These are phyloP conservation scores for Nannizzia gypsea DNA, from an alignment of 2,329 filamentous ascomycete genomes.

Conservation along the genomic window DNA sequence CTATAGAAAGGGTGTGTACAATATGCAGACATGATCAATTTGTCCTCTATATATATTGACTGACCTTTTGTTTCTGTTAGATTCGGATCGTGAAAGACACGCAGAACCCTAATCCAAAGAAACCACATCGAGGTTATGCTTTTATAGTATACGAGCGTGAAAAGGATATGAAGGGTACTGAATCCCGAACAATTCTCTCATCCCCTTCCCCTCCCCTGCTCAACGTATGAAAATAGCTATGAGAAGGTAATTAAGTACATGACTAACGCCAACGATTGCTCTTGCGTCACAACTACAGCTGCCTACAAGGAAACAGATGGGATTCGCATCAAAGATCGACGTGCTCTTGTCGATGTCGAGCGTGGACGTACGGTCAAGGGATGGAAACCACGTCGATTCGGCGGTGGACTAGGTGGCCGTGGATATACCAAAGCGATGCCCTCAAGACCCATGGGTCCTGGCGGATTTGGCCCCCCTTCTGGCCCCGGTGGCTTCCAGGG, in stretches of 20 bases:
- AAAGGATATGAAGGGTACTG: constrained; percentile 95
- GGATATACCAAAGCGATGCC: constrained; percentile 78
- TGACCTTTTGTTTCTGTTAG: constrained; percentile 35
- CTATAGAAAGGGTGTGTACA: constrained; percentile 70
- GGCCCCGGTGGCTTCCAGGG: constrained; percentile 46
- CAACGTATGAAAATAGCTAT: background rate
- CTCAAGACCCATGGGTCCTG: constrained; percentile 56
- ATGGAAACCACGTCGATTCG: constrained; percentile 84
- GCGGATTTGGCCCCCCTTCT: constrained; percentile 44
- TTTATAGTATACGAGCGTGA: constrained; percentile 96
- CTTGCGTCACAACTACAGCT: constrained; percentile 50
- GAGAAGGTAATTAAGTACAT: constrained; percentile 19
- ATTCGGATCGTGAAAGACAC: constrained; percentile 79
- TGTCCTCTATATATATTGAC: constrained; percentile 3
- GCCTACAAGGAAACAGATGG: constrained; percentile 82
- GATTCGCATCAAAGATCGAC: constrained; percentile 81
- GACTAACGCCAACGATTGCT: constrained; percentile 26
- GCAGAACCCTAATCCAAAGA: constrained; percentile 66
- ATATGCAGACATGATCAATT: background rate
- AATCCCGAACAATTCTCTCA: constrained; percentile 25
- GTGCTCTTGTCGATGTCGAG: constrained; percentile 90
- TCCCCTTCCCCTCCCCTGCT: constrained; percentile 20
- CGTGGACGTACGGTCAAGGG: constrained; percentile 85
- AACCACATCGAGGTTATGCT: constrained; percentile 78
- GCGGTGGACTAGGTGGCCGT: constrained; percentile 81